phyloP scores from a whole-genome alignment of 2,329 filamentous ascomycete species.

The Claviceps spartinae region DNA sequence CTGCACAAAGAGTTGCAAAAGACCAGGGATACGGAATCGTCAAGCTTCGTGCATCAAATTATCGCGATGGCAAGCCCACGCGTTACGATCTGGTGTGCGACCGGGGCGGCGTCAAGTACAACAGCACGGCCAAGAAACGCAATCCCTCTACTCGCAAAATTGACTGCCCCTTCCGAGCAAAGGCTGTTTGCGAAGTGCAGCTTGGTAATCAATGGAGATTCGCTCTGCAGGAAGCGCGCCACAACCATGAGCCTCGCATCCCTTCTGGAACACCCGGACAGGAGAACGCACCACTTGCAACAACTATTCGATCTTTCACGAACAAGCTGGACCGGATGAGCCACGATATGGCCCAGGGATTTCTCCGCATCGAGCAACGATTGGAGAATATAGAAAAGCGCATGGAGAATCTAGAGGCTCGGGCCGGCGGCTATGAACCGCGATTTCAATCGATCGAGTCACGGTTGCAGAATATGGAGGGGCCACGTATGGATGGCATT shows the following conservation, averaged over 20 bases:
- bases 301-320: constrained; percentile 42
- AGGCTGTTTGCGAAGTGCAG: constrained; percentile 50
- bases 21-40: constrained; percentile 50
- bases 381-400: constrained; percentile 40
- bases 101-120: constrained; percentile 50
- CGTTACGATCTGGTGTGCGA: constrained; percentile 51
- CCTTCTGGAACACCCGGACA: constrained; percentile 39
- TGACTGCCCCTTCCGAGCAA: constrained; percentile 49
- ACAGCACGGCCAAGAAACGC: constrained; percentile 50
- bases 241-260: constrained; percentile 48
- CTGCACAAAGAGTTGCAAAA: constrained; percentile 46
- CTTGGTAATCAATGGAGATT: constrained; percentile 52
- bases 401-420: constrained; percentile 38
- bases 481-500: constrained; percentile 27
- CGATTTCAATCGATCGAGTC: constrained; percentile 31
- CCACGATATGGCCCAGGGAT: constrained; percentile 41
- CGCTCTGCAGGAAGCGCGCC: constrained; percentile 43
- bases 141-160: constrained; percentile 51
- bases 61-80: constrained; percentile 48
- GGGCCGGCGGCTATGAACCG: constrained; percentile 28
- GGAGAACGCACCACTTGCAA: constrained; percentile 43
- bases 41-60: constrained; percentile 49
- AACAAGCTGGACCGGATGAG: constrained; percentile 47
- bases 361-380: constrained; percentile 35
- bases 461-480: constrained; percentile 28